Conservation (phyloP, 139 green algal genomes). For the Chlamydomonas sphaeroides region DNA sequence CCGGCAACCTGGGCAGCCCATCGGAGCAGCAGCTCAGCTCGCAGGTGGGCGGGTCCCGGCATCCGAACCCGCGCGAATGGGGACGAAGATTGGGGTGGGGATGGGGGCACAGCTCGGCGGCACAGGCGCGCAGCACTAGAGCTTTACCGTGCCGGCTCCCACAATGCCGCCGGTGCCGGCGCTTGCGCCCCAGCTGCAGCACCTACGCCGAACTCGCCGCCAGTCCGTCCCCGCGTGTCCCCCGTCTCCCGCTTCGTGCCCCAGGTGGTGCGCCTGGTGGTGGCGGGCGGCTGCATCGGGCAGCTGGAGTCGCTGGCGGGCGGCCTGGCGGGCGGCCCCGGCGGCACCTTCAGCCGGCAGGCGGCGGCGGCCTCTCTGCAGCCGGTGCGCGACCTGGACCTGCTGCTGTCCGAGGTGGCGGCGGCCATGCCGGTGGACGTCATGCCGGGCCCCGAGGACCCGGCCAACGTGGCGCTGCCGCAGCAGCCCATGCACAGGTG, state of each 20-base stretch:
- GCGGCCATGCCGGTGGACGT: constrained; percentile 90
- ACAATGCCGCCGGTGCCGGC: too few relatives aligned
- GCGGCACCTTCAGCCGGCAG: not conserved
- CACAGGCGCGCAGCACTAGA: too few relatives aligned
- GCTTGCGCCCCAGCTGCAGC: too few relatives aligned
- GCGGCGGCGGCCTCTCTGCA: not conserved
- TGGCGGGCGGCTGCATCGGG: constrained; percentile 68
- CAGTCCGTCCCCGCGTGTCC: too few relatives aligned
- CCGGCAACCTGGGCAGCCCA: constrained; percentile 79
- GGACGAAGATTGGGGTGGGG: too few relatives aligned
- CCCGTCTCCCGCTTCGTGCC: too few relatives aligned
- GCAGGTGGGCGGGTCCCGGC: constrained; percentile 33
- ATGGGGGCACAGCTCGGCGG: too few relatives aligned
- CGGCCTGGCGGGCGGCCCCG: not conserved
- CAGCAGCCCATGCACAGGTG: constrained; percentile 95
- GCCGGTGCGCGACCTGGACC: constrained; percentile 72
- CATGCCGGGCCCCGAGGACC: constrained; percentile 93
- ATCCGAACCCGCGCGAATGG: too few relatives aligned
- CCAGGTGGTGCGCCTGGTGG: constrained; percentile 77
- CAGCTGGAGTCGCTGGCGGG: constrained; percentile 67
- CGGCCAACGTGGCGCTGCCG: constrained; percentile 90
- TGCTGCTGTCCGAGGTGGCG: constrained; percentile 76
- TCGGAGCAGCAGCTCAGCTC: constrained; percentile 69
- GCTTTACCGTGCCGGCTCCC: not conserved
- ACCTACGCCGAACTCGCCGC: too few relatives aligned